Evolutionary conservation across 2,329 filamentous ascomycete species (phyloP), one percentile per base, ranked within the genome.

Genomic region (Seiridium cupressi): DNA sequence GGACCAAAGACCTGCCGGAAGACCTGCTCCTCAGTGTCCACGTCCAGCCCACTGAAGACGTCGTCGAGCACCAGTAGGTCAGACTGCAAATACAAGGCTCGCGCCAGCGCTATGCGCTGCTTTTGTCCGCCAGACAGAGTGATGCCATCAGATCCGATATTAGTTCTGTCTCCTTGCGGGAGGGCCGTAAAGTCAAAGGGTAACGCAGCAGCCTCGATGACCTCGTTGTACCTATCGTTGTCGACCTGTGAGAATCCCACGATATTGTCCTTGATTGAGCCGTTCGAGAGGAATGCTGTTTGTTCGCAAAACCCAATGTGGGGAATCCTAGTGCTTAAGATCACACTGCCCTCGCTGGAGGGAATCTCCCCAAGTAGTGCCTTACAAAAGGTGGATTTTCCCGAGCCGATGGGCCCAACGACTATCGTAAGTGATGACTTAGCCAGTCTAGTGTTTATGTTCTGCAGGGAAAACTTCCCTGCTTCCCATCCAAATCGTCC

Each of bases 91-190:
- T 74, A 76, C 1, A 77, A 61, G 5, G 72, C 68, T 4, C 74
- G 66, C 0, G 74, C 74, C 10, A 76, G 57, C 3, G 70, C 65
- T 2, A 80, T 68, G 9, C 77, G 73, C 56, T 79, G 76, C 62
- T 75, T 77, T 62, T 83, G 80, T 0, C 80, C 80, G 4, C 80
- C 80, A 3, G 77, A 80, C 0, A 83, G 68, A 4, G 72, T 75
- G 57, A 80, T 71, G 0, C 80, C 80, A 46, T 78, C 77, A 53
- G 76, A 80, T 1, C 80, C 80, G 40, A 81, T 69, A 1, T 72
- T 66, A 0, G 77, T 80, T 9, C 66, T 61, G 44, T 81, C 76
- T 1, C 73, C 71, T 3, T 71, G 60, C 0, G 72, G 64, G 8
- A 81, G 65, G 4, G 66, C 68, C 8, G 72, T 69, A 5, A 80